phyloP scores from a whole-genome alignment of 257 asterid species.

The Fraxinus quadrangulata region DNA sequence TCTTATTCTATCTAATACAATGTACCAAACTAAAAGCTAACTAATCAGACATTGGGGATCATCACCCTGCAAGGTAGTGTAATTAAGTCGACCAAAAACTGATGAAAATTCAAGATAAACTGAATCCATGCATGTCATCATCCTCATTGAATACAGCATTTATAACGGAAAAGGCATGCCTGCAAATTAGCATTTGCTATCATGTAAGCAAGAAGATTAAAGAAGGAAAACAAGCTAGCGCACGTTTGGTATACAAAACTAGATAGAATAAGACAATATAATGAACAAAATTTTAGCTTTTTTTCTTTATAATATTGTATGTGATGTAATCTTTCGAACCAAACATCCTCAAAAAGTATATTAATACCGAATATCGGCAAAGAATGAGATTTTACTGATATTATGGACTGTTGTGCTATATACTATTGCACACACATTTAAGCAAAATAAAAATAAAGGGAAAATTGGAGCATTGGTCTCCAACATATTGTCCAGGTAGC shows the following conservation, averaged over 20 bases:
- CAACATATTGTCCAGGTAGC: not conserved
- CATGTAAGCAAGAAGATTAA: not conserved
- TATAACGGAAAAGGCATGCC: slow-evolving; percentile 62
- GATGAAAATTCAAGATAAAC: slow-evolving; percentile 27
- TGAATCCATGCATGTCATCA: slow-evolving; percentile 42
- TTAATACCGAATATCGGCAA: not conserved
- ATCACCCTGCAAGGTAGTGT: slow-evolving; percentile 3
- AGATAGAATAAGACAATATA: not conserved
- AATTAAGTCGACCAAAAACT: not conserved
- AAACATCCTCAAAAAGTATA: not conserved
- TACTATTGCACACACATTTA: not conserved
- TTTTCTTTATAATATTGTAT: not conserved
- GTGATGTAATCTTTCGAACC: not conserved
- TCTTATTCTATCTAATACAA: no score
- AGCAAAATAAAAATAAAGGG: not conserved
- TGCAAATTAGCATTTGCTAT: slow-evolving; percentile 34
- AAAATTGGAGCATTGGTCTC: not conserved
- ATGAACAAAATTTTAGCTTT: not conserved
- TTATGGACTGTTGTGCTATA: not conserved
- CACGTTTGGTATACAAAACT: not conserved
- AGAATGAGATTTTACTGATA: not conserved
- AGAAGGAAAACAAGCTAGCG: no score
- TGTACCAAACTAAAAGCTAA: not conserved
- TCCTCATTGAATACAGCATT: slow-evolving; percentile 62
- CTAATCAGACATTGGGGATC: not conserved